phyloP scores from a whole-genome alignment of 345 rosid species.

The Acer saccharum region DNA sequence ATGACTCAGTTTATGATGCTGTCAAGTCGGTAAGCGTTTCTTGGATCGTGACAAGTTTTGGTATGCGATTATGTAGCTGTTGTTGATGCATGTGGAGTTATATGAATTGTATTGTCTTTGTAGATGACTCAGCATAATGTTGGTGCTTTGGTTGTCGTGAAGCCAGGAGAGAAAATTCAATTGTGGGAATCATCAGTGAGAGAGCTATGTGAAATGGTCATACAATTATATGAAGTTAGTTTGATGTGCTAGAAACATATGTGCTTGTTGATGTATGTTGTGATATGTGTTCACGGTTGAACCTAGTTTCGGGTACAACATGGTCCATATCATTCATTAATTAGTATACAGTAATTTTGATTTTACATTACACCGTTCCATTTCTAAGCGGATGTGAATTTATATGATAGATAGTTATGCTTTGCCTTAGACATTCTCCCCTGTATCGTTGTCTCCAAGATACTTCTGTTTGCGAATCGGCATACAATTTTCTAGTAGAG shows the following conservation, averaged over 20 bases:
- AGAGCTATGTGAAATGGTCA: conserved; percentile 51
- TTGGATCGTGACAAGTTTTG: not conserved
- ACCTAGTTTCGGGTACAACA: no score
- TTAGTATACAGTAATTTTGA: no score
- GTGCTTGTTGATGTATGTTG: no score
- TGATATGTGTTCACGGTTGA: no score
- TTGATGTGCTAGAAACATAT: not conserved
- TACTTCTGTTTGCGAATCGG: no score
- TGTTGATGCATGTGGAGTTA: not conserved
- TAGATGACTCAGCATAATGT: conserved; percentile 99
- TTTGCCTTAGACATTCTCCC: not conserved
- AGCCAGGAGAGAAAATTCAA: conserved; percentile 77
- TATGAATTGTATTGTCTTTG: not conserved
- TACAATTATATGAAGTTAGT: no score
- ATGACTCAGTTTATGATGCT: conserved; percentile 88
- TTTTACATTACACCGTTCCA: no score
- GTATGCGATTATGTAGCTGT: not conserved
- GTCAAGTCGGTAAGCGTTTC: conserved; percentile 76
- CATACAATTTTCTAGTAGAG: no score
- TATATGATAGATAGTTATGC: not conserved
- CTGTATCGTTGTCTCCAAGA: not conserved
- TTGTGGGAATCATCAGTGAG: conserved; percentile 97
- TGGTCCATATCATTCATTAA: no score
- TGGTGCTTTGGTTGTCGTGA: conserved; percentile 95
- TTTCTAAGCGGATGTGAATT: not conserved